phyloP scores from a whole-genome alignment of 2,329 filamentous ascomycete species.

The Helicocarpus griseus region DNA sequence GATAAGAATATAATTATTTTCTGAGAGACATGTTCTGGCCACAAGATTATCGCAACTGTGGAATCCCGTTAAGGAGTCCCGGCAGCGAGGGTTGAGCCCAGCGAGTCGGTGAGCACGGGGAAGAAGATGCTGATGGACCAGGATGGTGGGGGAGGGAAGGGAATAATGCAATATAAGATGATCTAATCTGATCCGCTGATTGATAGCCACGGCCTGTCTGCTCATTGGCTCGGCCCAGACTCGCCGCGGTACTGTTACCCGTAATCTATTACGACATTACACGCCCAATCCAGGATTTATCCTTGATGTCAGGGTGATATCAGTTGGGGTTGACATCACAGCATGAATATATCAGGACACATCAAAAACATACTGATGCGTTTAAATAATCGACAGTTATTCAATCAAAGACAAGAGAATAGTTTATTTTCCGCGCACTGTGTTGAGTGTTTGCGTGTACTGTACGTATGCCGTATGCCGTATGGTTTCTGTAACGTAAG shows the following conservation, averaged over 20 bases:
- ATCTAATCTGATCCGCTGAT: slow-evolving; percentile 13
- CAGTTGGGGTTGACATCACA: not conserved
- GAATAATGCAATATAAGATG: not conserved
- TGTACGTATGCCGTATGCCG: not conserved
- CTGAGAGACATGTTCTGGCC: no score
- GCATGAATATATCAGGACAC: no score
- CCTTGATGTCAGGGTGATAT: not conserved
- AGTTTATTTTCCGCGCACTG: no score
- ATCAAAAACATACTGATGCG: no score
- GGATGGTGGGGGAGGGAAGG: not conserved
- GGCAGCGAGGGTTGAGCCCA: no score
- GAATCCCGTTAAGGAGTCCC: no score
- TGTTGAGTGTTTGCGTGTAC: not conserved
- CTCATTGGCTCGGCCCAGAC: not conserved
- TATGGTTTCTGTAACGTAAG: not conserved
- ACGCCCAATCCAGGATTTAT: not conserved
- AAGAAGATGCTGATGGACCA: not conserved
- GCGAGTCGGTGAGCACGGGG: not conserved
- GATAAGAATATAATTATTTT: no score
- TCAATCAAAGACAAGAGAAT: no score
- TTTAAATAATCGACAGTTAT: no score
- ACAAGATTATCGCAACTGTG: no score
- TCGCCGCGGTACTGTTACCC: not conserved
- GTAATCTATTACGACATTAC: not conserved
- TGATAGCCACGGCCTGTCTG: slow-evolving; percentile 1